Conservation (phyloP, 768 basidiomycete species). For the Leccinum fibrillosum region DNA sequence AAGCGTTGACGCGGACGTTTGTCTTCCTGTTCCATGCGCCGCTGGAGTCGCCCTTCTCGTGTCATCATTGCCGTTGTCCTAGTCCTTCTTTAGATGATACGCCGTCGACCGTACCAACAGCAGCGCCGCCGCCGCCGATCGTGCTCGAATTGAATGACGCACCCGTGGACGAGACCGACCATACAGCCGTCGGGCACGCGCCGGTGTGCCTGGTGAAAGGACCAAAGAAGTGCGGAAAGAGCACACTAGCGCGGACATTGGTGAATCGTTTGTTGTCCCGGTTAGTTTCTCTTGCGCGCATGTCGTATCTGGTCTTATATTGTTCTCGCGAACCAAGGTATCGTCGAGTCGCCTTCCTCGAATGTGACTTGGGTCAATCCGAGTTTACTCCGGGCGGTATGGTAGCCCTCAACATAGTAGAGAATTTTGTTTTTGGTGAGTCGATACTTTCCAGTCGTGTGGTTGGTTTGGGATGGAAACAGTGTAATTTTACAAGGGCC, state of each 20-base stretch:
- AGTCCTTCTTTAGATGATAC: not conserved
- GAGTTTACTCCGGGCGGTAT: constrained; percentile 89
- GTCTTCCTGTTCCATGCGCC: constrained; percentile 37
- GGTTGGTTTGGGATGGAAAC: constrained; percentile 1
- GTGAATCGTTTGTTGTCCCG: constrained; percentile 63
- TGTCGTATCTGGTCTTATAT: not conserved
- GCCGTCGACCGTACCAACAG: not conserved
- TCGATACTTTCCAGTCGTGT: not conserved
- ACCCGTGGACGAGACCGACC: constrained; percentile 57
- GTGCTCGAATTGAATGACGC: constrained; percentile 67
- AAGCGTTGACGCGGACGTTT: constrained; percentile 50
- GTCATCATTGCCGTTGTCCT: not conserved
- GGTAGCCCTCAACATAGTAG: constrained; percentile 74
- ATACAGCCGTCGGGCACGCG: constrained; percentile 66
- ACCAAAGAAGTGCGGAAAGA: constrained; percentile 86
- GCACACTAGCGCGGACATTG: constrained; percentile 75
- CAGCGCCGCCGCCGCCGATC: constrained; percentile 18
- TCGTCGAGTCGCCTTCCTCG: constrained; percentile 82
- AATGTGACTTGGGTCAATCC: constrained; percentile 91
- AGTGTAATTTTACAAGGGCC: constrained; percentile 54
- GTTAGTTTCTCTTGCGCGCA: constrained; percentile 33
- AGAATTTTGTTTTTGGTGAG: constrained; percentile 67
- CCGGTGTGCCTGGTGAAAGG: constrained; percentile 72
- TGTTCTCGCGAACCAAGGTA: constrained; percentile 43
- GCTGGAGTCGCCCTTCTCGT: not conserved